Conservation (phyloP, 2,329 filamentous ascomycete species). For the Thielaviopsis cerberus region DNA sequence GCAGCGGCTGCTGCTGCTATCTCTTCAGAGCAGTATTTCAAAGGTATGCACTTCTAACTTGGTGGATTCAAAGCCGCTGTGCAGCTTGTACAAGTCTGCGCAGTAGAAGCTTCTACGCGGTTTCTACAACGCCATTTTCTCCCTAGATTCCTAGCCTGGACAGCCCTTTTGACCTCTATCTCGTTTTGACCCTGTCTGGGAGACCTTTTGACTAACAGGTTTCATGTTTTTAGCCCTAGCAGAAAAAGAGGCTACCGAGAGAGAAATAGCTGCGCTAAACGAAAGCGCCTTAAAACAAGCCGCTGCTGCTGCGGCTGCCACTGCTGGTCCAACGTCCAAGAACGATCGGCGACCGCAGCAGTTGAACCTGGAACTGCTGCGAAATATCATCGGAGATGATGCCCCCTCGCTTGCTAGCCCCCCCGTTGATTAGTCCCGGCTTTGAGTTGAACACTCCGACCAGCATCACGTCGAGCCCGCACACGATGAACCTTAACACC, state of each 20-base stretch:
- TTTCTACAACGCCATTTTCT: neutral
- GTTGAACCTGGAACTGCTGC: constrained; percentile 5
- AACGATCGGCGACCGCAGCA: neutral
- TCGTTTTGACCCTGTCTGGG: neutral
- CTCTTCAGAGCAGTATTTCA: constrained; percentile 11
- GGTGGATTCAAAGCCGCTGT: neutral
- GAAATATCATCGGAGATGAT: neutral
- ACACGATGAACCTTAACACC: neutral
- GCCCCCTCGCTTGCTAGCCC: constrained; percentile 3
- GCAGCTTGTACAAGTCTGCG: too few species aligned
- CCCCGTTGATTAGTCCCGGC: neutral
- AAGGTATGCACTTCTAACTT: constrained; percentile 11
- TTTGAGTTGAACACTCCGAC: neutral
- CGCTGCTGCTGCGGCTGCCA: neutral
- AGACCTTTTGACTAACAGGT: neutral
- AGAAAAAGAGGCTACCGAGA: constrained; percentile 4
- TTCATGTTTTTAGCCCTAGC: constrained; percentile 3
- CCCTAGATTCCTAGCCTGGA: neutral
- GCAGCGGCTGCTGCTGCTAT: constrained; percentile 9
- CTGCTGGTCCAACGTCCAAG: neutral
- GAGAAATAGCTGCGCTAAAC: neutral
- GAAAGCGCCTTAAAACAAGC: neutral
- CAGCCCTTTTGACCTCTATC: neutral
- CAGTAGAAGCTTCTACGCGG: neutral
- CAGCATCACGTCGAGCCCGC: neutral